A percentile compares a stretch with the other conserved stretches of the same genome.
Evolutionary conservation across 176 grass and related monocot species (phyloP).

Genomic region (Oryza brachyantha): DNA sequence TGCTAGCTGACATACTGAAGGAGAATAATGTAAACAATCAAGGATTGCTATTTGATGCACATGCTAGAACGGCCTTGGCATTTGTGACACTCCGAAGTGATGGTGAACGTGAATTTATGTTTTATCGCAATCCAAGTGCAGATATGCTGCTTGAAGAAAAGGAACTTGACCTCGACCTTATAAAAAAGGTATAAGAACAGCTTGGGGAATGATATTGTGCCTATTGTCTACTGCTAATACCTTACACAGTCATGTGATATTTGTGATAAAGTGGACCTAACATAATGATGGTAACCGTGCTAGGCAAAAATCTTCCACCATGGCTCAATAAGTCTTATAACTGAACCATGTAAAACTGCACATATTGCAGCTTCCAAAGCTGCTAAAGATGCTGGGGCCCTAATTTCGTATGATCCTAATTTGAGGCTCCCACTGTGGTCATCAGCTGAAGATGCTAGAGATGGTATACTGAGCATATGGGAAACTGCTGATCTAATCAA

Average conservation of each 20-base stretch:
- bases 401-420: slow-evolving; percentile 98
- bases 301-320: slow-evolving; percentile 95
- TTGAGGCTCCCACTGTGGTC: slow-evolving; percentile 89
- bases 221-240: neutral
- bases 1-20: slow-evolving; percentile 90
- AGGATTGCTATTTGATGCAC: slow-evolving; percentile 78
- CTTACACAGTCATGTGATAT: slow-evolving; percentile 29
- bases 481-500: slow-evolving; percentile 90
- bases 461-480: slow-evolving; percentile 95
- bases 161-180: slow-evolving; percentile 88
- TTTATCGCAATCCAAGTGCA: slow-evolving; percentile 98
- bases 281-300: slow-evolving; percentile 28
- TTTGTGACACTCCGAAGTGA: slow-evolving; percentile 92
- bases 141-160: slow-evolving; percentile 96
- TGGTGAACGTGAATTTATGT: slow-evolving; percentile 97
- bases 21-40: slow-evolving; percentile 89
- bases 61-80: slow-evolving; percentile 96
- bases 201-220: slow-evolving; percentile 6
- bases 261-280: slow-evolving; percentile 18
- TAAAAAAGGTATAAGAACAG: slow-evolving; percentile 63
- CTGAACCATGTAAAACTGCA: slow-evolving; percentile 89
- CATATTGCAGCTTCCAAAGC: slow-evolving; percentile 80
- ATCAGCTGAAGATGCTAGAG: slow-evolving; percentile 81
- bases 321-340: slow-evolving; percentile 99
- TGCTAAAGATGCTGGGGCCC: slow-evolving; percentile 85